phyloP scores from a whole-genome alignment of 2,329 filamentous ascomycete species.

The Clonostachys chloroleuca region DNA sequence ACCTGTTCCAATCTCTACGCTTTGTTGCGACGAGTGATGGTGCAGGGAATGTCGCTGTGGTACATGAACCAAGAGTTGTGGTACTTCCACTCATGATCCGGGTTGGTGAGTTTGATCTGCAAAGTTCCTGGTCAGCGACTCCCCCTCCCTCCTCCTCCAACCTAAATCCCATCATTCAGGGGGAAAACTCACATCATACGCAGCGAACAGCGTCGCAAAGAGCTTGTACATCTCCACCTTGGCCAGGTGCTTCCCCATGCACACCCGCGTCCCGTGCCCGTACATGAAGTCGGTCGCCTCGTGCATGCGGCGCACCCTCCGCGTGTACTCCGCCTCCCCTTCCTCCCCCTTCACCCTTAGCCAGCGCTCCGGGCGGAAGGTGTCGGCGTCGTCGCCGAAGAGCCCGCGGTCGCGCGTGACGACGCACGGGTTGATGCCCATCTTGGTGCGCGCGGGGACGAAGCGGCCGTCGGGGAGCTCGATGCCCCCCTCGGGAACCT shows the following conservation, averaged over 20 bases:
- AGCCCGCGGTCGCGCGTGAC: conserved; percentile 27
- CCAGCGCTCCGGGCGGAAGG: conserved; percentile 44
- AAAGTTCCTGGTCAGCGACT: background rate
- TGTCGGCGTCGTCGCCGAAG: conserved; percentile 38
- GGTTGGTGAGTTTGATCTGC: conserved; percentile 6
- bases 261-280: conserved; percentile 30
- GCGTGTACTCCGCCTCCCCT: conserved; percentile 16
- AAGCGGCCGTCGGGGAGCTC: conserved; percentile 23
- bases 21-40: conserved; percentile 1
- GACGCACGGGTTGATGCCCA: conserved; percentile 35
- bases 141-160: background rate
- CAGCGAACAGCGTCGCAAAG: conserved; percentile 33
- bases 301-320: conserved; percentile 28
- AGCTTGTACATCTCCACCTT: conserved; percentile 26
- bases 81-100: conserved; percentile 16
- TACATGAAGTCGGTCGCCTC: conserved; percentile 26
- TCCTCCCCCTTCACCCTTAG: conserved; percentile 25
- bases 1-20: background rate
- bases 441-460: conserved; percentile 26
- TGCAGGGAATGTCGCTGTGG: conserved; percentile 10
- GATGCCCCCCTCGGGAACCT: conserved; percentile 25
- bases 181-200: conserved; percentile 23
- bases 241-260: conserved; percentile 28
- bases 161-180: background rate
- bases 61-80: conserved; percentile 19